phyloP scores from a whole-genome alignment of 2,329 filamentous ascomycete genomes.

The Aspergillus tanneri region DNA sequence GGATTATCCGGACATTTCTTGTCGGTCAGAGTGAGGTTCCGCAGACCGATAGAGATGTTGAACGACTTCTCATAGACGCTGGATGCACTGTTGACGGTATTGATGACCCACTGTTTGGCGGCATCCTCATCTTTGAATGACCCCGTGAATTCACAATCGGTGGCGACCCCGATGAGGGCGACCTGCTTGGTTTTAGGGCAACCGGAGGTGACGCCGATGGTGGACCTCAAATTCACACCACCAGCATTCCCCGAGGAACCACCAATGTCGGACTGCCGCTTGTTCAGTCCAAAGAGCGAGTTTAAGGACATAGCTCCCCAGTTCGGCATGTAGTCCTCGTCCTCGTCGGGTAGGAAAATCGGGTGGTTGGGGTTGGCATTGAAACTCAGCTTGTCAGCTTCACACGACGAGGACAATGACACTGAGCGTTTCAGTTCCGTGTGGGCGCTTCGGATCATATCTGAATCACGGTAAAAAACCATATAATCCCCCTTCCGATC shows the following conservation, averaged over 20 bases:
- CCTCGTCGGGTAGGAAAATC: constrained; percentile 56
- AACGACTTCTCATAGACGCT: constrained; percentile 85
- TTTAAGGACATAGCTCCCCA: constrained; percentile 63
- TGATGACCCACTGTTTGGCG: constrained; percentile 74
- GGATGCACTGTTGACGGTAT: constrained; percentile 81
- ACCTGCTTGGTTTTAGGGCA: constrained; percentile 90
- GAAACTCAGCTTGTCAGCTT: constrained; percentile 73
- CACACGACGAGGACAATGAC: constrained; percentile 57
- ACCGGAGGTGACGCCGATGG: constrained; percentile 78
- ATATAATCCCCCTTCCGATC: constrained; percentile 68
- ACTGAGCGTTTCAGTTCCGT: constrained; percentile 65
- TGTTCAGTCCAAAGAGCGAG: constrained; percentile 64
- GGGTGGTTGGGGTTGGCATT: constrained; percentile 73
- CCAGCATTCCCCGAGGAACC: constrained; percentile 71
- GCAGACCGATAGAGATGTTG: constrained; percentile 89
- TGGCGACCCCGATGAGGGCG: constrained; percentile 85
- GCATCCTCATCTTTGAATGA: constrained; percentile 65
- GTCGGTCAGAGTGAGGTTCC: constrained; percentile 78
- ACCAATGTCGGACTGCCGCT: constrained; percentile 66
- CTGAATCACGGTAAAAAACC: constrained; percentile 89
- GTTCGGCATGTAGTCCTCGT: constrained; percentile 52
- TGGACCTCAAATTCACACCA: constrained; percentile 72
- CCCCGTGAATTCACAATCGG: constrained; percentile 83
- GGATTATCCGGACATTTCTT: constrained; percentile 70
- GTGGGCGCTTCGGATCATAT: constrained; percentile 58